phyloP scores from a whole-genome alignment of 2,329 filamentous ascomycete species.

The Chalaropsis thielavioides region DNA sequence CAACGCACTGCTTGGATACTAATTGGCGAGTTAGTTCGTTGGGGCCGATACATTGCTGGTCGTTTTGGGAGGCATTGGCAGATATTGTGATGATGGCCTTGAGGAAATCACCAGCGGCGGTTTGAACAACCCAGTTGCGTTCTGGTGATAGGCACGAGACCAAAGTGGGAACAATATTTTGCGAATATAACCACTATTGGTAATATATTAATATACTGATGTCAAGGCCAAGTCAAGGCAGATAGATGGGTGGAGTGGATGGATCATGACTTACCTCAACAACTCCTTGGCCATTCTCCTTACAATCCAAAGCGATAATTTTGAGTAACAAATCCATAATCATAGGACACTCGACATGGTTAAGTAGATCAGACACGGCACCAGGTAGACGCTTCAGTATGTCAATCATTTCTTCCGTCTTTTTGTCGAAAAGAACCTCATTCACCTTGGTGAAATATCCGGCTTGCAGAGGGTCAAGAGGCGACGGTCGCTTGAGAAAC shows the following conservation, averaged over 20 bases:
- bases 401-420: conserved; percentile 91
- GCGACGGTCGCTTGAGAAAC: conserved; percentile 70
- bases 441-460: conserved; percentile 99
- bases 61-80: conserved; percentile 92
- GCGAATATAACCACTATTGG: conserved; percentile 75
- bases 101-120: conserved; percentile 89
- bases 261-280: conserved; percentile 62
- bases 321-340: conserved; percentile 95
- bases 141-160: conserved; percentile 77
- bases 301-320: conserved; percentile 90
- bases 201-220: not conserved
- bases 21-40: conserved; percentile 93
- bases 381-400: conserved; percentile 74
- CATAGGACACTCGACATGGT: conserved; percentile 93
- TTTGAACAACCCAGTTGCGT: conserved; percentile 80
- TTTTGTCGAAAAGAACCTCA: conserved; percentile 92
- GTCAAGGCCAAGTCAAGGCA: not conserved
- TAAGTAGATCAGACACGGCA: conserved; percentile 70
- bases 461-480: conserved; percentile 82
- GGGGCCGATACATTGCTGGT: conserved; percentile 96
- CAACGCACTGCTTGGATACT: conserved; percentile 71
- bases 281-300: conserved; percentile 78
- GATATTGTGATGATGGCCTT: conserved; percentile 99
- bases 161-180: conserved; percentile 73
- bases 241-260: not conserved